Evolutionary conservation across 495 filamentous ascomycete species (phyloP), one percentile per base, ranked within the genome.

Genomic region (Daldinia caldariorum): DNA sequence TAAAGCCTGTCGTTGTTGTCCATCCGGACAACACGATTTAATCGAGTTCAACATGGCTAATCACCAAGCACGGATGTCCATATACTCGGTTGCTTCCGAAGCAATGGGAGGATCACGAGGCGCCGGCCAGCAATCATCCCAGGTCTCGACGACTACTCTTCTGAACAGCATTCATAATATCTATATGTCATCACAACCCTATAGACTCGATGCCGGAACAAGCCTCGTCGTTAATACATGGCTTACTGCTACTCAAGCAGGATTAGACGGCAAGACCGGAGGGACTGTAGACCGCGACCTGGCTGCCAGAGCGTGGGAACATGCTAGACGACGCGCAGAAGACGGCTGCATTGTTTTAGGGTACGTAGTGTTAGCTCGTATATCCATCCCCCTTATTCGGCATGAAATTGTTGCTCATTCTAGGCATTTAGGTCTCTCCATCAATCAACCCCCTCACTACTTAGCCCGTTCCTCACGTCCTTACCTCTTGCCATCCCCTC

Each of bases 151-250:
- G 4, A 94, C 93, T 7, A 94, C 92, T 0, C 85, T 98, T 29
- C 87, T 99, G 56, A 97, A 97, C 79, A 89, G 93, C 61, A 86
- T 97, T 26, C 94, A 99, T 79, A 94, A 91, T 58, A 89, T 89
- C 71, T 97, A 97, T 78, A 87, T 90, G n/a, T 90, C 90, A 3
- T 87, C 86, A 7, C 87, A 92, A 66, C 89, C 94, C 7, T 94
- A 95, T 78, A 84, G 84, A 63, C 86, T 98, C 6, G 95, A 99
- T 78, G 89, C 93, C n/a, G 91, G 92, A 39, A 94, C 94, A 1
- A 97, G 93, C 73, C 75, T 97, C 55, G 96, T 94, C 0, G 94
- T 98, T 60, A 98, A 97, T 80, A 96, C 94, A 66, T 97, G 93
- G 93, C 84, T 93, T 26, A 96, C 91, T 3, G 92, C 92, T 6